These are phyloP conservation scores for Fusarium nematophilum DNA, from an alignment of 2,329 filamentous ascomycete genomes.

Conservation along the genomic window DNA sequence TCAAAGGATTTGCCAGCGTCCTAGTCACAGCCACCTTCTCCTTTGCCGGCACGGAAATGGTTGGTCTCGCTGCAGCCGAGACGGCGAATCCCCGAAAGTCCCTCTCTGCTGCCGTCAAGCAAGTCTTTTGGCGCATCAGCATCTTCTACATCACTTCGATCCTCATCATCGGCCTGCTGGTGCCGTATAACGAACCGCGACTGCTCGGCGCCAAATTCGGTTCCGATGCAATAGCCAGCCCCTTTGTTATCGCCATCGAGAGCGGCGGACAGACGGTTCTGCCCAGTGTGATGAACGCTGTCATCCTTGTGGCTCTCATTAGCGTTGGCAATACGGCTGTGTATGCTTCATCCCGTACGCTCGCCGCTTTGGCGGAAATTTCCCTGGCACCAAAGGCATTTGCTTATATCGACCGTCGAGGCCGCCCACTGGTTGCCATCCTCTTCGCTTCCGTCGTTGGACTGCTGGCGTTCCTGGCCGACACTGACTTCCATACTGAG, in stretches of 20 bases:
- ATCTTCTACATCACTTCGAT: slow-evolving; percentile 90
- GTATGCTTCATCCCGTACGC: slow-evolving; percentile 81
- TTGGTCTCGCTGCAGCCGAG: slow-evolving; percentile 81
- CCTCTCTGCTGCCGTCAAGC: slow-evolving; percentile 87
- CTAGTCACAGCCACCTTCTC: slow-evolving; percentile 81
- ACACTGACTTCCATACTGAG: slow-evolving; percentile 66
- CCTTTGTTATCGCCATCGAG: slow-evolving; percentile 91
- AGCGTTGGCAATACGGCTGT: slow-evolving; percentile 92
- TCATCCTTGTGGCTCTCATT: slow-evolving; percentile 91
- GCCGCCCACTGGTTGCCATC: slow-evolving; percentile 82
- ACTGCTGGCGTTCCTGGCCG: slow-evolving; percentile 80
- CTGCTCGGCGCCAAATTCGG: slow-evolving; percentile 67
- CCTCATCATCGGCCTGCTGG: slow-evolving; percentile 81
- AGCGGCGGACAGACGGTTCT: slow-evolving; percentile 83
- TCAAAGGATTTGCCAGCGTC: slow-evolving; percentile 82
- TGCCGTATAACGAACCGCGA: slow-evolving; percentile 74
- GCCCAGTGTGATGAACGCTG: slow-evolving; percentile 91
- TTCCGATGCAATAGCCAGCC: slow-evolving; percentile 79
- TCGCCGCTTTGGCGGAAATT: slow-evolving; percentile 59
- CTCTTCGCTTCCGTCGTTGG: slow-evolving; percentile 73
- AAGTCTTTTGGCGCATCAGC: slow-evolving; percentile 93
- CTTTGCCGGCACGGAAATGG: slow-evolving; percentile 79
- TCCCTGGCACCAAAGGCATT: slow-evolving; percentile 83
- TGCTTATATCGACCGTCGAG: slow-evolving; percentile 82
- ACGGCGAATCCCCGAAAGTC: slow-evolving; percentile 81